phyloP scores from a whole-genome alignment of 2,329 filamentous ascomycete species.

The Hymenoscyphus linearis region DNA sequence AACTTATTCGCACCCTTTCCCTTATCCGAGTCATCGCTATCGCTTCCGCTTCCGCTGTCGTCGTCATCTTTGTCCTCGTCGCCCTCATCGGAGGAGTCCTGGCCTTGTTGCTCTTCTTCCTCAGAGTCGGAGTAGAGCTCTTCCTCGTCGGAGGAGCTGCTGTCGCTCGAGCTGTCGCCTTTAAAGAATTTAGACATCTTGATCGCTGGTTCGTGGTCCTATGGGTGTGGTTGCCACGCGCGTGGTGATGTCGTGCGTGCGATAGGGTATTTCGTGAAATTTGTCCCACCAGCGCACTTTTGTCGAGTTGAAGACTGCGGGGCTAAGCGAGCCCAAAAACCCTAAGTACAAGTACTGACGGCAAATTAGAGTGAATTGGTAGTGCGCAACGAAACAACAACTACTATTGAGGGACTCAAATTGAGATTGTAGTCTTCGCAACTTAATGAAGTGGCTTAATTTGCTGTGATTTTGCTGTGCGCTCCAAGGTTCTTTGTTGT shows the following conservation, averaged over 20 bases:
- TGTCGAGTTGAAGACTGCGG: constrained; percentile 6
- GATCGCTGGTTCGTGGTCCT: constrained; percentile 26
- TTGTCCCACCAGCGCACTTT: constrained; percentile 8
- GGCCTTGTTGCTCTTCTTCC: constrained; percentile 55
- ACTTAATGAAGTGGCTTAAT: neutral
- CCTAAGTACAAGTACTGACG: neutral
- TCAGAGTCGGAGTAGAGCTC: constrained; percentile 70
- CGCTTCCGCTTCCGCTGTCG: constrained; percentile 53
- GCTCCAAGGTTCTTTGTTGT: neutral
- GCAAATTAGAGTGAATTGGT: neutral
- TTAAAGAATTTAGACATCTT: constrained; percentile 97
- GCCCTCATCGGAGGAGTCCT: constrained; percentile 42
- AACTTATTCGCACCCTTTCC: constrained; percentile 74
- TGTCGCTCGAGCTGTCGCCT: constrained; percentile 93
- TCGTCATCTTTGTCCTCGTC: constrained; percentile 42
- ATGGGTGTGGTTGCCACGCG: constrained; percentile 5
- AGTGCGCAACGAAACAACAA: neutral
- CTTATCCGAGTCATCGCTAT: constrained; percentile 58
- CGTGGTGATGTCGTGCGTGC: constrained; percentile 9
- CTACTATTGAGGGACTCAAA: neutral
- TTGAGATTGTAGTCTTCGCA: neutral
- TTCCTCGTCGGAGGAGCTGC: constrained; percentile 89
- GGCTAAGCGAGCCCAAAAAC: constrained; percentile 17
- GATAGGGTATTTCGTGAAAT: constrained; percentile 12
- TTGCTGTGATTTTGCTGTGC: neutral